Percentiles rank a stretch among this genome's conserved stretches.
These are phyloP conservation scores for Mortierella sp. DNA, from an alignment of 371 early-diverging fungal species.

Conservation along the genomic window DNA sequence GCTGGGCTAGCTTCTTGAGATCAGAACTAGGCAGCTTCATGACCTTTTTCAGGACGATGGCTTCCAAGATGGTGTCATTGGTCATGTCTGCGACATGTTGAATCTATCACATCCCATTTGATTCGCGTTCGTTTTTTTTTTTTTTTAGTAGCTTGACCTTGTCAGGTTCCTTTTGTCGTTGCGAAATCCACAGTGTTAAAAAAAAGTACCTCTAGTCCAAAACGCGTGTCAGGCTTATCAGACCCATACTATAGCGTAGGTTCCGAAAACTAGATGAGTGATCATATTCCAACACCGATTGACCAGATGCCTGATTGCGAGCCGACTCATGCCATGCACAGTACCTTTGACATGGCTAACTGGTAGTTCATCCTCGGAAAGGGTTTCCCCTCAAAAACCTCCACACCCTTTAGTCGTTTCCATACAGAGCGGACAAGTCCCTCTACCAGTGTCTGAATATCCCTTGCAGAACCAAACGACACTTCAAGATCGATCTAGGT, in stretches of 20 bases:
- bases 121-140: too few relatives aligned
- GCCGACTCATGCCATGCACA: neutral
- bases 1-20: slow-evolving; percentile 28
- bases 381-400: slow-evolving; percentile 55
- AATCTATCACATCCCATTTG: slow-evolving; percentile 41
- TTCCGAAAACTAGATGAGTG: neutral
- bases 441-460: slow-evolving; percentile 81
- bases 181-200: neutral
- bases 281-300: neutral
- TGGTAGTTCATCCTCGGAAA: slow-evolving; percentile 84
- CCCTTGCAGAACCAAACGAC: slow-evolving; percentile 78
- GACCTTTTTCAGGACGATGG: slow-evolving; percentile 51
- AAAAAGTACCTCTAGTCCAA: slow-evolving; percentile 69
- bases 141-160: neutral
- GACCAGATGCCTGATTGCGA: too few relatives aligned
- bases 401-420: slow-evolving; percentile 64
- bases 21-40: slow-evolving; percentile 55
- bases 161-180: neutral
- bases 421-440: slow-evolving; percentile 78
- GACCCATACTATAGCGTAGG: slow-evolving; percentile 75
- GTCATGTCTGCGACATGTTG: slow-evolving; percentile 54
- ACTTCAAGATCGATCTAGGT: slow-evolving; percentile 90
- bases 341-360: slow-evolving; percentile 80
- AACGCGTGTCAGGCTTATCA: slow-evolving; percentile 91
- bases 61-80: slow-evolving; percentile 34